Base-by-base conservation (phyloP, 2,329 filamentous ascomycete species). In the Colletotrichum paranaense region DNA sequence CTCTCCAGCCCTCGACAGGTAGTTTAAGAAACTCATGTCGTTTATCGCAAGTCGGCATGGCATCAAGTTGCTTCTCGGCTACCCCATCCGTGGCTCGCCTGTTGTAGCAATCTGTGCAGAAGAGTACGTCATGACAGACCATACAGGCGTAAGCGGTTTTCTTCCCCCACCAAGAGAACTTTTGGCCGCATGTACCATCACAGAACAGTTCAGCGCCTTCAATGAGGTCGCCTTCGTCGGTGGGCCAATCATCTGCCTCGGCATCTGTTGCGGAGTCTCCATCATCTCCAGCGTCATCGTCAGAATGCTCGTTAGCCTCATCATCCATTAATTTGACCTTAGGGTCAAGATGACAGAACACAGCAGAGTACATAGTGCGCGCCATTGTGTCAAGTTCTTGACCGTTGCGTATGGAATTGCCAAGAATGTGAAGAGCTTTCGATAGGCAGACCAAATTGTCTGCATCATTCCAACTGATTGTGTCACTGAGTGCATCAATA, bases 381-480 rank as follows among this genome's bases (percentile, higher is more conserved):
- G 78, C 76, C 57, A 74, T 64, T 14, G 68, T 62, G 3, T 60
- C 30, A 1, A 80, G 68, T 22, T 73, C 72, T 4, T 76, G 64
- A 0, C 72, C 72, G 0, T 74, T 65, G 6, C 63, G 68, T 6
- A 75, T 14, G 2, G 69, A 62, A 5, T 71, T 67, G 24, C 76
- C 67, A 19, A 79, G 63, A 14, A 78, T 67, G 1, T 42, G 62
- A 1, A 80, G 68, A 1, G 77, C 72, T 11, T 67, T 62, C 1
- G 75, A 73, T 3, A 79, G 73, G 9, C 58, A 72, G 12, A 67
- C 42, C 32, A 79, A 52, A 53, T 75, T 77, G 1, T 66, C 56
- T 3, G 35, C 22, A 38, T 79, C 77, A 26, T 80, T 80, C 78
- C 78, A 80, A 1, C 75, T 75, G 0, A 78, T 76, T 5, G 68